Conservation (phyloP, 257 asterid species). For the Fraxinus excelsior region DNA sequence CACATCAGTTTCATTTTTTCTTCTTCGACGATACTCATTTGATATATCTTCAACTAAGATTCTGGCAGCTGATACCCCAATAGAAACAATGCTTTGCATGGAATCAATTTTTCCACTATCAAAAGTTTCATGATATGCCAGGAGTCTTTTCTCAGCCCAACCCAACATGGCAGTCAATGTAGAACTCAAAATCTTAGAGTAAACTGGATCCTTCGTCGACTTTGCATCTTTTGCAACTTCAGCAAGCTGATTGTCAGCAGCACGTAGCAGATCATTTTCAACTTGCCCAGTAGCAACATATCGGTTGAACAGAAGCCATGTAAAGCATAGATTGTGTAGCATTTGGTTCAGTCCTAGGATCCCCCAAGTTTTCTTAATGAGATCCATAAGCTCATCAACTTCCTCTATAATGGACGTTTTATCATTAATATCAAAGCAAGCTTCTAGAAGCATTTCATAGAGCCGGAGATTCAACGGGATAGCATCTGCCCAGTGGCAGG, state of each 20-base stretch:
- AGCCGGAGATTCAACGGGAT: constrained; percentile 87
- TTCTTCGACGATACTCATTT: constrained; percentile 86
- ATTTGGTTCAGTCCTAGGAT: constrained; percentile 81
- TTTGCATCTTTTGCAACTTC: constrained; percentile 95
- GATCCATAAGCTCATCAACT: constrained; percentile 93
- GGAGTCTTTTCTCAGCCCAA: constrained; percentile 97
- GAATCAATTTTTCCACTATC: constrained; percentile 69
- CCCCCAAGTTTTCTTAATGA: constrained; percentile 92
- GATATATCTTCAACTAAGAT: constrained; percentile 93
- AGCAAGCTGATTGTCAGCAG: constrained; percentile 79
- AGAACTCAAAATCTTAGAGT: constrained; percentile 76
- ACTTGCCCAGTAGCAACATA: constrained; percentile 88
- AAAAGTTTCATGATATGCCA: constrained; percentile 96
- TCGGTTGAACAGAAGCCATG: constrained; percentile 90
- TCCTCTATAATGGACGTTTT: constrained; percentile 84
- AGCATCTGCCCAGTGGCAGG: constrained; percentile 98
- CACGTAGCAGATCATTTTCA: constrained; percentile 72
- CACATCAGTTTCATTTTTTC: constrained; percentile 89
- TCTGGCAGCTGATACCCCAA: constrained; percentile 87
- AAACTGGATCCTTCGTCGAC: constrained; percentile 69
- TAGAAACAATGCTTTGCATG: constrained; percentile 82
- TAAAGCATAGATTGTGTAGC: constrained; percentile 87
- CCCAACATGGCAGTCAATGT: constrained; percentile 91
- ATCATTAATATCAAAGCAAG: constrained; percentile 78
- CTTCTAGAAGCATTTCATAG: constrained; percentile 87